phyloP scores from a whole-genome alignment of 495 filamentous ascomycete genomes.

The Penicillium simplicissimum region DNA sequence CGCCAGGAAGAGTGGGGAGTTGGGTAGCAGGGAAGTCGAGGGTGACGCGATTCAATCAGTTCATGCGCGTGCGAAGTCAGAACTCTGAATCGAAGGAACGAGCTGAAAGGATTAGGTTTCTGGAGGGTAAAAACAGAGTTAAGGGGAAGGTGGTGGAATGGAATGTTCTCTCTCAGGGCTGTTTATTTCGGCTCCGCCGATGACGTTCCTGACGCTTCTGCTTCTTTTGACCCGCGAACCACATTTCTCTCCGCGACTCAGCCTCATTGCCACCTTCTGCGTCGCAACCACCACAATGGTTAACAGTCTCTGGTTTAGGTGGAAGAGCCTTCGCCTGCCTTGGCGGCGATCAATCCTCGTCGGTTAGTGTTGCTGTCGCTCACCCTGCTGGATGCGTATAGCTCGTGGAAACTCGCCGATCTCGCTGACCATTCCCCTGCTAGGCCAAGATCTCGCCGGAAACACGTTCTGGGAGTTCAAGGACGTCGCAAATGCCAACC shows the following conservation, averaged over 20 bases:
- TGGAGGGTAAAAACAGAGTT: conserved; percentile 3
- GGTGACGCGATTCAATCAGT: conserved; percentile 11
- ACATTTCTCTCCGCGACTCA: conserved; percentile 23
- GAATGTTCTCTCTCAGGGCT: conserved; percentile 26
- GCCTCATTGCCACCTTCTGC: not conserved
- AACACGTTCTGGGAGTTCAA: conserved; percentile 97
- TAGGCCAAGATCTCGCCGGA: conserved; percentile 80
- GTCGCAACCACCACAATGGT: conserved; percentile 27
- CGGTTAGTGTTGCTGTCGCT: conserved; percentile 52
- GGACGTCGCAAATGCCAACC: conserved; percentile 57
- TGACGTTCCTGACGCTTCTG: conserved; percentile 32
- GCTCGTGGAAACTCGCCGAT: not conserved
- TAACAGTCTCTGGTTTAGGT: conserved; percentile 73
- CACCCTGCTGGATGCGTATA: conserved; percentile 16
- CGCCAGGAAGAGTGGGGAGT: conserved; percentile 21
- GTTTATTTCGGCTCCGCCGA: conserved; percentile 28
- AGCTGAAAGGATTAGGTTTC: not conserved
- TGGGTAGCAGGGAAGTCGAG: conserved; percentile 23
- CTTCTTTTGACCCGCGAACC: conserved; percentile 7
- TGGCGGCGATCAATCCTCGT: conserved; percentile 83
- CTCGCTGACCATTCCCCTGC: conserved; percentile 25
- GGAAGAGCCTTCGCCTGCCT: conserved; percentile 80
- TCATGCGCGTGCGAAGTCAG: not conserved
- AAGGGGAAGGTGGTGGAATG: conserved; percentile 21
- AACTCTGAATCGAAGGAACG: not conserved